Evolutionary conservation across 2,329 filamentous ascomycete species (phyloP).

Genomic region (Pseudogymnoascus sp.): DNA sequence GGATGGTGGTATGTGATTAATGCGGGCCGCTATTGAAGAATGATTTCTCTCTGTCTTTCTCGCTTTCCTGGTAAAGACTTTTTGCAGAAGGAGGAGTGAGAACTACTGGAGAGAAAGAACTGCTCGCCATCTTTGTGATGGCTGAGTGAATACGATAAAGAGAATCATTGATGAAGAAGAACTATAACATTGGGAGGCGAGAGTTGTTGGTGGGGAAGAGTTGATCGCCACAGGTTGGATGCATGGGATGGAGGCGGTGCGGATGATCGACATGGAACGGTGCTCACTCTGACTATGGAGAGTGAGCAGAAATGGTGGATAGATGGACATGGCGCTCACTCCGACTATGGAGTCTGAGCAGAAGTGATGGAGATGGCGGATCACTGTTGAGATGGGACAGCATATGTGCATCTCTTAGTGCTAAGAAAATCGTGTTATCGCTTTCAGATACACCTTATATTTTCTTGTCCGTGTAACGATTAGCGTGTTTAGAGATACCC

Average conservation of each 20-base stretch:
- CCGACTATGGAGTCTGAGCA: not conserved
- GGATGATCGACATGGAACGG: not conserved
- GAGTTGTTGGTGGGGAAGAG: not conserved
- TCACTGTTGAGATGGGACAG: not conserved
- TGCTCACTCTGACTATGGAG: not conserved
- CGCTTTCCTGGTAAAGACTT: not conserved
- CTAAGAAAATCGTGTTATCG: not conserved
- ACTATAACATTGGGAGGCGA: not conserved
- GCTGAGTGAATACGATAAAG: not conserved
- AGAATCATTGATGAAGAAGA: not conserved
- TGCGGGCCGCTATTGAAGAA: not conserved
- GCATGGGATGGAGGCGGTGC: not conserved
- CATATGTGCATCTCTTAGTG: not conserved
- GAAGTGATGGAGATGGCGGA: not conserved
- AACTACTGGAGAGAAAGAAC: not conserved
- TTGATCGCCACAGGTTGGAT: not conserved
- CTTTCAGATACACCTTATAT: not conserved
- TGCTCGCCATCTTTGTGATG: not conserved
- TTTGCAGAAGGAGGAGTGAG: not conserved
- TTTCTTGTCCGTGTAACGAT: not conserved
- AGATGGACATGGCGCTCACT: not conserved
- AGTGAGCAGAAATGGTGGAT: not conserved
- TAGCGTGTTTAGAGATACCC: conserved; percentile 2
- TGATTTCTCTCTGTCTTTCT: not conserved
- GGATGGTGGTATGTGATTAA: not conserved